Evolutionary conservation across 139 green algal species (phyloP), one percentile per base, ranked within the genome.

Genomic region (Axilococcus clingmanii): DNA sequence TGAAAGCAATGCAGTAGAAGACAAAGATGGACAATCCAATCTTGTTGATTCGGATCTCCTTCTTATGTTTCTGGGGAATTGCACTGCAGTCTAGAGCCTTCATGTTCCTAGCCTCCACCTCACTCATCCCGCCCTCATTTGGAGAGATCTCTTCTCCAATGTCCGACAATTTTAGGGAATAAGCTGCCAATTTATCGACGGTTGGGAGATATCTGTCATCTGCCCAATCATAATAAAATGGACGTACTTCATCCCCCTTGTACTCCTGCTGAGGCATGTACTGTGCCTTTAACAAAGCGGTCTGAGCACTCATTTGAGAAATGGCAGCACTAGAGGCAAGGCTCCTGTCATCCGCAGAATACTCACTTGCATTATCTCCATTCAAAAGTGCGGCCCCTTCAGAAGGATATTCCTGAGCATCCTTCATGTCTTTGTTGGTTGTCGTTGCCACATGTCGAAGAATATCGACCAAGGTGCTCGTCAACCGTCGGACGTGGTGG

Each of bases 1-100:
- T 33, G 6, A 81, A 64, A n/a, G 65, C 65, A 4, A 34, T 50
- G 29, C 76, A 35, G 53, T 63, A 81, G 32, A 53, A 23, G 12
- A 69, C 4, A 52, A 64, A 74, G 14, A 55, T 49, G 8, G 51
- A 36, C 20, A 53, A 33, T 19, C 73, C 73, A 15, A 61, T 48
- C 53, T 53, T 65, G 49, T 81, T 79, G 55, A 76, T 32, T 3
- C 16, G 12, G 14, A 37, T 24, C 19, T 51, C 27, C 48, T 72
- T 72, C 16, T 51, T 28, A 25, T 62, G 49, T n/a, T 32, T 43
- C 35, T 70, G 41, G 4, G 62, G 62, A 15, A 70, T 57, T 25
- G 25, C 33, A 27, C 31, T 52, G 15, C 19, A 16, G 11, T 34
- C 59, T 19, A 38, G 34, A 1, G 24, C 33, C 30, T 17, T 33